Base-by-base conservation (phyloP, 2,329 filamentous ascomycete species). In the Metarhizium anisopliae region DNA sequence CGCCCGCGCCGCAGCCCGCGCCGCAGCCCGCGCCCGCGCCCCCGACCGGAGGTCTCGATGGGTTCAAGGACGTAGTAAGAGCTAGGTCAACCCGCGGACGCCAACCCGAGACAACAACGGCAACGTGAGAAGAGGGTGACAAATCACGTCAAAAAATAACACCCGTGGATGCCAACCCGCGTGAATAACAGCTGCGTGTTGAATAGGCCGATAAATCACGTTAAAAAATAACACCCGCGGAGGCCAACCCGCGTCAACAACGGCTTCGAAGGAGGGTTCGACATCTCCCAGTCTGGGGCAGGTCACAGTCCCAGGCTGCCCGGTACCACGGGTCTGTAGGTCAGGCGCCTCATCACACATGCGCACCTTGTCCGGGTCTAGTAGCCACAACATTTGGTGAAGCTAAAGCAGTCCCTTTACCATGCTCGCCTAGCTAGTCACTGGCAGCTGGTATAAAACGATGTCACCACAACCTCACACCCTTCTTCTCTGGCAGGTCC, bases 321-420 rank as follows among this genome's bases (percentile, higher is more conserved):
- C 45, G 52, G 52, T 49, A 49, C 52, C 52, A 40, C 45, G 52
- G 52, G 52, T 54, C 52, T 54, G 52, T 54, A 54, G 52, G 52
- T 54, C 53, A 54, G 47, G 53, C 47, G 47, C 38, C 47, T 50
- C 6, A 6, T 50, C 11, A 50, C 35, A 43, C 45, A 32, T 20
- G 38, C 47, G 45, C 47, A 54, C 53, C 47, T 54, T 47, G 38
- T 54, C 29, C 38, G 47, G 53, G 53, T 54, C 53, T 51, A 54
- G 47, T 50, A 53, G 51, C 51, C 51, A 53, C 29, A 30, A 10
- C 25, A 51, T 43, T 51, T 47, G 38, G 53, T 40, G 29, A 54
- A 50, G 53, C 35, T 20, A 54, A 54, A 54, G 53, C 47, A 54
- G 38, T 38, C 47, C 53, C 53, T 25, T 50, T 54, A 45, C 47